Evolutionary conservation across 129 eudicot genomes (phyloP).

Genomic region (Gnaphalium uliginosum): DNA sequence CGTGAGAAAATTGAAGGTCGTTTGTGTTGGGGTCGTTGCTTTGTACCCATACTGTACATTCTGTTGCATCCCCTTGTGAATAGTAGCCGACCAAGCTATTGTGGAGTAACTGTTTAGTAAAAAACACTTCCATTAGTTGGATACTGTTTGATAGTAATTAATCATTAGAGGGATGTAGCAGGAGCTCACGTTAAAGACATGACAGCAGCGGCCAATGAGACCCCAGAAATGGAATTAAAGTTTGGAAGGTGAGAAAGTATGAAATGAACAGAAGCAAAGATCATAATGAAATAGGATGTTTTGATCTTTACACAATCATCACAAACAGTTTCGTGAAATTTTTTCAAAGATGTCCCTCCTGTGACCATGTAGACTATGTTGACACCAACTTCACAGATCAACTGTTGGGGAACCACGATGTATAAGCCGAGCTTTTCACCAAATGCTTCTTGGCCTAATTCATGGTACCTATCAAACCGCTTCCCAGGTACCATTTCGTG

Average conservation of each 20-base stretch:
- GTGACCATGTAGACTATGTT: slow-evolving; percentile 76
- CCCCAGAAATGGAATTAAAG: slow-evolving; percentile 70
- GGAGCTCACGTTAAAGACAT: slow-evolving; percentile 66
- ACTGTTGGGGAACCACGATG: slow-evolving; percentile 71
- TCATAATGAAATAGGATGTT: slow-evolving; percentile 59
- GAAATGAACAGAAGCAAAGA: slow-evolving; percentile 69
- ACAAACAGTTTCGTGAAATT: slow-evolving; percentile 50
- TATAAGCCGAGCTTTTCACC: slow-evolving; percentile 72
- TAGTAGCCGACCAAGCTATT: slow-evolving; percentile 74
- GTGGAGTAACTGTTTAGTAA: slow-evolving; percentile 60
- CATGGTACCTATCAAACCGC: slow-evolving; percentile 76
- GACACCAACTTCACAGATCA: slow-evolving; percentile 67
- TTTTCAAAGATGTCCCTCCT: slow-evolving; percentile 61
- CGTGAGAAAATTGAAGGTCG: slow-evolving; percentile 52
- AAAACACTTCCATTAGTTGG: background rate
- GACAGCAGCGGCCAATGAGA: slow-evolving; percentile 78
- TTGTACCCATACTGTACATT: slow-evolving; percentile 51
- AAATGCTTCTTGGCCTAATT: slow-evolving; percentile 75
- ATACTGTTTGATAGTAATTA: slow-evolving; percentile 5
- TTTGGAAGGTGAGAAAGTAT: slow-evolving; percentile 74
- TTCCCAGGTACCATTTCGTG: slow-evolving; percentile 83
- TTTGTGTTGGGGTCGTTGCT: slow-evolving; percentile 33
- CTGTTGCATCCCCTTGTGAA: slow-evolving; percentile 53
- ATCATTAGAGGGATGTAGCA: background rate
- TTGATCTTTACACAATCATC: slow-evolving; percentile 41